These are phyloP conservation scores for Pleurotus salmoneostramineus DNA, from an alignment of 768 basidiomycete genomes.

Conservation along the genomic window DNA sequence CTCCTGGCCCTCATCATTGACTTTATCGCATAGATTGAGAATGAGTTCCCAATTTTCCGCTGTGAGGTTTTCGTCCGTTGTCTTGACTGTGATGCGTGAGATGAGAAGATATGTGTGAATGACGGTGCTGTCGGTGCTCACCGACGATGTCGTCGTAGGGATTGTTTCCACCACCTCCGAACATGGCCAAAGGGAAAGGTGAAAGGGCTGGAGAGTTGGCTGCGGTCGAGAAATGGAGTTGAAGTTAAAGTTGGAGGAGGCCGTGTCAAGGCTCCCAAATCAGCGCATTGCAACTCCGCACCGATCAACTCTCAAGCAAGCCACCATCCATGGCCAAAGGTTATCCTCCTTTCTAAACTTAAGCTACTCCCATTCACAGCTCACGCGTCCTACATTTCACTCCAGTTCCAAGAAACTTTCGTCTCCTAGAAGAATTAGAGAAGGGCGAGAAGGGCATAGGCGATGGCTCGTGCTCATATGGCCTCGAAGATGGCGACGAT, in stretches of 20 bases:
- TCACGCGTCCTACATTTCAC: background rate
- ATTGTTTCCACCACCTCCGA: conserved; percentile 62
- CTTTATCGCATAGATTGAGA: conserved; percentile 94
- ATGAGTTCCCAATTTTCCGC: conserved; percentile 96
- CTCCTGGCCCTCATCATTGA: conserved; percentile 79
- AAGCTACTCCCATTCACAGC: conserved; percentile 11
- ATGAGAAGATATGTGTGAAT: conserved; percentile 1
- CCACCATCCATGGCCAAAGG: conserved; percentile 46
- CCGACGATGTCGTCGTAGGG: conserved; percentile 92
- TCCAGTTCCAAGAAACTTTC: conserved; percentile 93
- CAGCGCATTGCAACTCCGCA: conserved; percentile 14
- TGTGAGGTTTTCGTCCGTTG: conserved; percentile 97
- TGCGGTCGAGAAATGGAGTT: background rate
- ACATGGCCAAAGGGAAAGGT: conserved; percentile 44
- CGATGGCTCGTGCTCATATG: conserved; percentile 96
- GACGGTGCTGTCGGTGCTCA: conserved; percentile 37
- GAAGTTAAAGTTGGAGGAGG: background rate
- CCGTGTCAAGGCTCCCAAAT: conserved; percentile 24
- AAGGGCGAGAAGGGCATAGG: conserved; percentile 99
- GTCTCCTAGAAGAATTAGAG: conserved; percentile 95
- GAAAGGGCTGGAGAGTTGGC: conserved; percentile 3
- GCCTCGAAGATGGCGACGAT: conserved; percentile 93
- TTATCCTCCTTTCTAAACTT: conserved; percentile 15
- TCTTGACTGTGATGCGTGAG: conserved; percentile 57
- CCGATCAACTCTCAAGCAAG: conserved; percentile 2